A percentile compares a stretch with the other conserved stretches of the same genome.
phyloP scores from a whole-genome alignment of 345 rosid genomes.

The Geranium rotundifolium region DNA sequence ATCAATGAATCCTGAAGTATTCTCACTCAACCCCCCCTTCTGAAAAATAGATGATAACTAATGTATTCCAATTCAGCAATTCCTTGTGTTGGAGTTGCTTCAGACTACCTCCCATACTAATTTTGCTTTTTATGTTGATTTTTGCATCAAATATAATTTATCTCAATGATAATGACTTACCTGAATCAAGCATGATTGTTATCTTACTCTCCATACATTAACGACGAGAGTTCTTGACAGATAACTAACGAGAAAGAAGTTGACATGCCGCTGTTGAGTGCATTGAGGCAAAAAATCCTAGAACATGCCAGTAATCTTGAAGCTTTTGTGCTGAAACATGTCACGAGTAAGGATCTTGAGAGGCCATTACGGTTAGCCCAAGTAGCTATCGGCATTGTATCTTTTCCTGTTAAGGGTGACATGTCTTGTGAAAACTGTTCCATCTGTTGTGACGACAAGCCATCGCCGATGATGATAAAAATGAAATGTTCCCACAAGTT shows the following conservation, averaged over 20 bases:
- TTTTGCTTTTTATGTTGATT: no score
- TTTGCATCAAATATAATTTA: not conserved
- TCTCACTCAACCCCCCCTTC: no score
- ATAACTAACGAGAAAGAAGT: constrained; percentile 45
- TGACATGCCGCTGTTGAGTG: constrained; percentile 54
- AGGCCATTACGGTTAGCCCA: constrained; percentile 57
- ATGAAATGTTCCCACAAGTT: constrained; percentile 85
- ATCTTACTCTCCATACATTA: not conserved
- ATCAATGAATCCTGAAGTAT: no score
- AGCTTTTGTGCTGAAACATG: constrained; percentile 53
- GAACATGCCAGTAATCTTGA: constrained; percentile 56
- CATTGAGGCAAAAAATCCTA: constrained; percentile 62
- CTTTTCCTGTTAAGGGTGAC: constrained; percentile 32
- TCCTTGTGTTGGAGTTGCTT: no score
- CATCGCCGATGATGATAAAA: constrained; percentile 55
- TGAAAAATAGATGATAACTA: no score
- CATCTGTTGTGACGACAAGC: constrained; percentile 82
- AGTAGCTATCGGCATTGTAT: constrained; percentile 69
- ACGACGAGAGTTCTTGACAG: constrained; percentile 31
- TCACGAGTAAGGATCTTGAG: constrained; percentile 43
- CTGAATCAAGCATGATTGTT: not conserved
- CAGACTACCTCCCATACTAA: no score
- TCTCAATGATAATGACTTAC: not conserved
- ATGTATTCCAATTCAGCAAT: no score
- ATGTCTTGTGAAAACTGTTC: constrained; percentile 49